Base-by-base conservation (phyloP, 441 rosid species). In the Sinapis alba region DNA sequence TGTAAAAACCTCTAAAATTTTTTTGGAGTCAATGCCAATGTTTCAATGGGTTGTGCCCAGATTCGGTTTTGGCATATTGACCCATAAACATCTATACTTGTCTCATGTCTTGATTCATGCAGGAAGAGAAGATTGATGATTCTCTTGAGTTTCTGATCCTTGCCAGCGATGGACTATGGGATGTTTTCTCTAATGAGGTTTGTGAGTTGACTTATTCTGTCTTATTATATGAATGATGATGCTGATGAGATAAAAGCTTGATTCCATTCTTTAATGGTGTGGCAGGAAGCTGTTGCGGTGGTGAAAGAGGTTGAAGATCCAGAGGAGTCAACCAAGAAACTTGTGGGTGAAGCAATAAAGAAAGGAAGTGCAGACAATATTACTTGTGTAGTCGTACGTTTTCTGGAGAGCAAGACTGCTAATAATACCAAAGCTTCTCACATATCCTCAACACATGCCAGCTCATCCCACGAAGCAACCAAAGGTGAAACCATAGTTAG, bases 131-230 rank as follows among this genome's bases (percentile, higher is more conserved):
- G 68, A 71, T 95, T 47, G 97, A 95, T 77, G 84, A 85, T 83
- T 89, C 97, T 30, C 91, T 93, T 8, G 98, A 95, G 86, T 93
- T 95, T 79, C 95, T 95, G 58, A 93, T 95, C 62, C 97, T 95
- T 78, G 98, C 98, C 4, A 95, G 99, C 50, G 99, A 95, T 82
- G 99, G 99, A 63, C 71, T 95, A 7, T 95, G 99, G 98, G 97
- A 95, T 72, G 99, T 93, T 57, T 93, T 95, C 68, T 75, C 99
- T 27, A 95, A 95, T 71, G 96, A 95, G 92, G 98, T 96, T 13
- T 43, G 79, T 24, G 15, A 28, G 9, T 38, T 21, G 2, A 26
- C 5, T 41, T 50, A 19, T 62, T 32, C 2, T 0, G 10, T 30
- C 24, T 38, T n/a, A n/a, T 62, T 26, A 24, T 3, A 69, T 50